Percentiles rank a stretch among this genome's conserved stretches.
These are phyloP conservation scores for Aspergillus carbonarius DNA, from an alignment of 2,329 filamentous ascomycete species.

Conservation along the genomic window DNA sequence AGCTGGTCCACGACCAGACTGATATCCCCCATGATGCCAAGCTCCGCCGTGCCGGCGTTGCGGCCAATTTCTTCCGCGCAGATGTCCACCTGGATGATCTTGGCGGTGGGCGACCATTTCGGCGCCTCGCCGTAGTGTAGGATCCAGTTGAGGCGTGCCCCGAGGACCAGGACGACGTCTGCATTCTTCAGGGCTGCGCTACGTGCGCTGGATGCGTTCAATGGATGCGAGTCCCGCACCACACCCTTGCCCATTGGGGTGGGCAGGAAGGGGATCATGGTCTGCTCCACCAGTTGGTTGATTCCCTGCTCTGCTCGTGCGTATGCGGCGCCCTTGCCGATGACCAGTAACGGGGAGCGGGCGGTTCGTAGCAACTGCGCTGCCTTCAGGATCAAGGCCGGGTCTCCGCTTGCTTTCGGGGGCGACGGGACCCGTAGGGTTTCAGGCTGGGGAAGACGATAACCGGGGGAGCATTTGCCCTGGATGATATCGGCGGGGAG, in stretches of 20 bases:
- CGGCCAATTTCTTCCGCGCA: slow-evolving; percentile 55
- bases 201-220: slow-evolving; percentile 55
- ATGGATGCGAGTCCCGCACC: slow-evolving; percentile 53
- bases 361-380: slow-evolving; percentile 49
- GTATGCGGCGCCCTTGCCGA: slow-evolving; percentile 59
- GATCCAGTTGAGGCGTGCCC: slow-evolving; percentile 60
- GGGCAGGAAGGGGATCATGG: slow-evolving; percentile 56
- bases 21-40: slow-evolving; percentile 55
- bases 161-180: slow-evolving; percentile 56
- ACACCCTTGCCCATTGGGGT: slow-evolving; percentile 62
- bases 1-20: slow-evolving; percentile 51
- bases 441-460: slow-evolving; percentile 25
- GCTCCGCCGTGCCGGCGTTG: slow-evolving; percentile 49
- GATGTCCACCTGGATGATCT: slow-evolving; percentile 58
- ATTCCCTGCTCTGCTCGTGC: slow-evolving; percentile 51
- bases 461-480: slow-evolving; percentile 27
- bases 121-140: slow-evolving; percentile 56
- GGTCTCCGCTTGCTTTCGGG: slow-evolving; percentile 48
- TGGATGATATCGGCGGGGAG: slow-evolving; percentile 58
- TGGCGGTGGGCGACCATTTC: slow-evolving; percentile 53
- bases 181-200: slow-evolving; percentile 54
- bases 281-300: slow-evolving; percentile 46
- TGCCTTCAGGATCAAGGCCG: slow-evolving; percentile 43
- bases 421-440: slow-evolving; percentile 35
- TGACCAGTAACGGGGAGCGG: slow-evolving; percentile 52